Evolutionary conservation across 192 early-diverging fungal species (phyloP), one percentile per base, ranked within the genome.

Genomic region (Coemansia sp.): DNA sequence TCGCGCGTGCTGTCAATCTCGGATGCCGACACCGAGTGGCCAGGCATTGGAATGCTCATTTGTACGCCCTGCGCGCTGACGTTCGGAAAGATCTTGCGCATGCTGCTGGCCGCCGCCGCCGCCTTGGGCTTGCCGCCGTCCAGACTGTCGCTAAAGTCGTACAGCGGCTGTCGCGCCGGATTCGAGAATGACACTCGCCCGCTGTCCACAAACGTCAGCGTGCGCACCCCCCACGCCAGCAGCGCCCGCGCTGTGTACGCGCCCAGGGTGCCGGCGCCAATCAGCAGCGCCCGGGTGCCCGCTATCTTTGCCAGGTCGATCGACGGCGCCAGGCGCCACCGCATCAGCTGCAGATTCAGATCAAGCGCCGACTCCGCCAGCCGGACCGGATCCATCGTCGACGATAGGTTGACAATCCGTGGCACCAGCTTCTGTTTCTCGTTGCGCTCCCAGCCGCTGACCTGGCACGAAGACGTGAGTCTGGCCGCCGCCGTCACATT

Each of bases 301-400:
- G 84, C 76, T 12, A 98, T 86, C 38, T 81, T 85, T 55, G 89
- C 91, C 32, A 98, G 81, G 22, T 93, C 67, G 15, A 98, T 60
- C 7, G 79, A 68, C 10, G 94, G 96, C 19, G 95, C 72, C 32
- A 95, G 76, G 10, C 96, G 80, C 96, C 96, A 98, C 35, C 91
- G 84, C 96, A 98, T 98, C 39, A 98, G 79, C 56, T 96, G 93
- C 41, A 98, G 80, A 60, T 98, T 98, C 31, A 98, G 68, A 53
- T 93, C 90, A 14, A 98, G 89, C 2, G 96, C 89, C 0, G 92
- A 89, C 38, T 87, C 87, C 1, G 93, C 91, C 49, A 98, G 76
- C 43, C 87, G 75, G 29, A 47, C 57, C 4, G 94, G 94, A 53
- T 96, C 90, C 95, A 98, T 95, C 17, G 92, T 63, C 6, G 88